These are phyloP conservation scores for Pulveroboletus sp. DNA, from an alignment of 768 basidiomycete species.

Conservation along the genomic window DNA sequence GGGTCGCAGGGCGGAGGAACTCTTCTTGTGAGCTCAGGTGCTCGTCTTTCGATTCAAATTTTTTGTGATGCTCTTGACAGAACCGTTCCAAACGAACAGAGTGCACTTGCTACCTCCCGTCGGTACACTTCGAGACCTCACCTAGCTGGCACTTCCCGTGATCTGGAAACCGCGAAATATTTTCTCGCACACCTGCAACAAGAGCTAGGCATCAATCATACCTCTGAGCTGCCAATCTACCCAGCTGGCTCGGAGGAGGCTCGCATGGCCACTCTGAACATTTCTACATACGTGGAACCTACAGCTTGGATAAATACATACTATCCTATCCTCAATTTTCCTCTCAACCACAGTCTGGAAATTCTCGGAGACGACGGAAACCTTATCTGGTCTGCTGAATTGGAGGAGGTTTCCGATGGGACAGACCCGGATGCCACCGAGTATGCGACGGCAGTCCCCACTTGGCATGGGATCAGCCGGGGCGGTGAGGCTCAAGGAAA, in stretches of 20 bases:
- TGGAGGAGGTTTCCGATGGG: slow-evolving; percentile 62
- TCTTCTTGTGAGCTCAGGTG: slow-evolving; percentile 38
- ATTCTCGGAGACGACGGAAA: slow-evolving; percentile 49
- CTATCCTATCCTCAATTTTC: slow-evolving; percentile 70
- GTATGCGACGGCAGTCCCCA: slow-evolving; percentile 50
- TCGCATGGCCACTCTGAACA: slow-evolving; percentile 46
- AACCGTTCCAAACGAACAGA: slow-evolving; percentile 46
- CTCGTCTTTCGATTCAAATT: neutral
- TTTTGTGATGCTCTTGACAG: slow-evolving; percentile 24
- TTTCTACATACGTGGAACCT: slow-evolving; percentile 37
- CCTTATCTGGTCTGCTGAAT: slow-evolving; percentile 52
- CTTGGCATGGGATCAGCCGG: slow-evolving; percentile 68
- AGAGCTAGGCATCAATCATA: slow-evolving; percentile 39
- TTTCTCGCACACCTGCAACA: slow-evolving; percentile 50
- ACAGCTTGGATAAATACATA: slow-evolving; percentile 65
- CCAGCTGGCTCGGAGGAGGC: slow-evolving; percentile 54
- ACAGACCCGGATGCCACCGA: slow-evolving; percentile 60
- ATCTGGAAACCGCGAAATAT: slow-evolving; percentile 52
- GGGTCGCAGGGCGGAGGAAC: slow-evolving; percentile 37
- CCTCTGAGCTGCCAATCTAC: slow-evolving; percentile 40
- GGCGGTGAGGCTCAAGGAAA: slow-evolving; percentile 63
- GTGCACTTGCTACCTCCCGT: slow-evolving; percentile 48
- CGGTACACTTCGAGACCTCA: slow-evolving; percentile 53
- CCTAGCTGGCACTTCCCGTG: slow-evolving; percentile 53
- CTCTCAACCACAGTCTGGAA: slow-evolving; percentile 51